Conservation (phyloP, 192 early-diverging fungal genomes). For the Backusella sp. region DNA sequence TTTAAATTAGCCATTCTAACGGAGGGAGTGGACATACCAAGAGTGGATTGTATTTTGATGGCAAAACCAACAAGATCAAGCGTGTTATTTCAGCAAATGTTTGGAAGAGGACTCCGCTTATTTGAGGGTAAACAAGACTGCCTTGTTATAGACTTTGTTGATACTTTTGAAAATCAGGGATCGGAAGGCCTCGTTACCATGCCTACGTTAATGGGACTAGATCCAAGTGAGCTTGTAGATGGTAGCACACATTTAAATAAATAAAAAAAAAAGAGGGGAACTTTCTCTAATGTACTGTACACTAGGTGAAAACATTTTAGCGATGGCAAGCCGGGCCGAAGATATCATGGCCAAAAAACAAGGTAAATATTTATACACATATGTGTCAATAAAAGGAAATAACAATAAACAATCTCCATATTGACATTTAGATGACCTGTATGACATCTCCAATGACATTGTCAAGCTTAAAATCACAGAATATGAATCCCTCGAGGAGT, state of each 20-base stretch:
- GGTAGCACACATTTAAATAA: neutral
- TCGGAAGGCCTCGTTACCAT: conserved; percentile 57
- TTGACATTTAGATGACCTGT: neutral
- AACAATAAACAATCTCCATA: neutral
- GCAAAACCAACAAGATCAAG: conserved; percentile 81
- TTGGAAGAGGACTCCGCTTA: conserved; percentile 86
- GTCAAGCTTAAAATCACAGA: conserved; percentile 43
- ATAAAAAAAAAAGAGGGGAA: neutral
- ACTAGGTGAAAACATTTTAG: neutral
- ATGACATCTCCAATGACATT: neutral
- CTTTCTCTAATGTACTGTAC: neutral
- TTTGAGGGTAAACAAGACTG: conserved; percentile 69
- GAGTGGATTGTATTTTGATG: conserved; percentile 86
- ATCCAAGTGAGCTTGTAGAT: conserved; percentile 37
- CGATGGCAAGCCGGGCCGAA: neutral
- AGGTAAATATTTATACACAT: neutral
- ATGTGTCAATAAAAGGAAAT: neutral
- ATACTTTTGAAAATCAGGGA: conserved; percentile 52
- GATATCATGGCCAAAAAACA: neutral
- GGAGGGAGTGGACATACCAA: conserved; percentile 78
- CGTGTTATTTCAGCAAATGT: conserved; percentile 94
- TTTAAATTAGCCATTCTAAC: conserved; percentile 53
- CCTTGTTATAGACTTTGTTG: conserved; percentile 84
- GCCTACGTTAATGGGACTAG: conserved; percentile 82
- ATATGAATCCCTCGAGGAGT: conserved; percentile 50